Base-by-base conservation (phyloP, 306 rosid genomes). In the Vigna unguiculata region DNA sequence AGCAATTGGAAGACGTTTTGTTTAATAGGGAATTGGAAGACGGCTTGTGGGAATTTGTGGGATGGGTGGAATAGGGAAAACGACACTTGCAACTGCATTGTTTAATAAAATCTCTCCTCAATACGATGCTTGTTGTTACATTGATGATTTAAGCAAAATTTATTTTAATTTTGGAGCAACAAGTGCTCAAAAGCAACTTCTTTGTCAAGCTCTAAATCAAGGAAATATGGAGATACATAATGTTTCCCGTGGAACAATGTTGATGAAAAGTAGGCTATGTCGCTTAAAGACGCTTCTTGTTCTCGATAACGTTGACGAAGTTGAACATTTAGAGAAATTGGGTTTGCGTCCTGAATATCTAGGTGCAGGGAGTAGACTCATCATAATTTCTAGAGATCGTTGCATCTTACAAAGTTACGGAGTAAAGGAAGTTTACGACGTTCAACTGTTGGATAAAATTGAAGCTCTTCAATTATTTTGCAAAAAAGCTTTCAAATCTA, bases 11-110 rank as follows among this genome's bases (percentile, higher is more conserved):
- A 52, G 45, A 52, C n/a, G n/a, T n/a, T n/a, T n/a, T n/a, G n/a
- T n/a, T n/a, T n/a, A 70, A 2, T 55, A n/a, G n/a, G n/a, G n/a
- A n/a, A n/a, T n/a, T n/a, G n/a, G n/a, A n/a, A n/a, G n/a, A n/a
- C n/a, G n/a, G n/a, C n/a, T 55, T 30, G 22, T 67, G 0, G 83
- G 83, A 4, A 63, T 83, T 38, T 17, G 65, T 51, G 81, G 81
- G 1, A 79, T 83, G 81, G 71, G 81, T 14, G 81, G 83, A 13
- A 48, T 79, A 54, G 84, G 81, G 15, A 83, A 83, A 30, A 53
- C 79, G 0, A 79, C 84, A 15, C 51, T 75, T 25, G 72, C 72
- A 22, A 49, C 4, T 9, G 5, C 19, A 6, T 30, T 82, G 1
- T 78, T 64, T 20, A 13, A 22, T 0, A 28, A 4, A 61, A 40